Base-by-base conservation (phyloP, 371 early-diverging fungal species). In the Mucor saturninus region DNA sequence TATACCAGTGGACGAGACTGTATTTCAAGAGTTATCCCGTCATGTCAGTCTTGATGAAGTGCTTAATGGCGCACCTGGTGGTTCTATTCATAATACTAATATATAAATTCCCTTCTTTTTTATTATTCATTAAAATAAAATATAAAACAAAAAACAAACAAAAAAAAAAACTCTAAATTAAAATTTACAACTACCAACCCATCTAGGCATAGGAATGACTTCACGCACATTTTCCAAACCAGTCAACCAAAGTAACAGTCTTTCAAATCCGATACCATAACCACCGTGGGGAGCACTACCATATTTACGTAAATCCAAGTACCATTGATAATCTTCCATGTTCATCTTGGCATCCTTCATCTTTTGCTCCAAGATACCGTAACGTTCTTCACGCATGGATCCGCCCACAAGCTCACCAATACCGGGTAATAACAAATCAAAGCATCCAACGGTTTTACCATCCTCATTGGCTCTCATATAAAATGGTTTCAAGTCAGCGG, bases 321-420 rank as follows among this genome's bases (percentile, higher is more conserved):
- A 97, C 96, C 97, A 97, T 59, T 89, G 80, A 60, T 89, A 86
- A 15, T 88, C 90, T 4, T 87, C 86, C 46, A 76, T 60, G n/a
- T 83, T 74, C 72, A 93, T 73, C 2, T 87, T 83, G 15, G 81
- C 83, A 0, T 68, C 72, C 15, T 62, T 56, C 68, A 96, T 83
- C 55, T 86, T 83, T 38, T 67, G n/a, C 52, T 80, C 64, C 48
- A 95, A 64, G 8, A 77, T 67, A 8, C 79, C 83, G 51, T 81
- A 71, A 9, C 86, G 56, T 54, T 94, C 88, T 68, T 96, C 95
- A 61, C 98, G 86, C 71, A 97, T 68, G 11, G 93, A 93, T 3
- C 97, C 97, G 9, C 98, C 98, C 26, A 92, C 81, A 28, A 97
- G 64, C 67, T 97, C 98, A 32, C 96, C 95, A 40, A 94, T 85